phyloP scores from a whole-genome alignment of 2,329 filamentous ascomycete species.

The Neofusicoccum parvum region DNA sequence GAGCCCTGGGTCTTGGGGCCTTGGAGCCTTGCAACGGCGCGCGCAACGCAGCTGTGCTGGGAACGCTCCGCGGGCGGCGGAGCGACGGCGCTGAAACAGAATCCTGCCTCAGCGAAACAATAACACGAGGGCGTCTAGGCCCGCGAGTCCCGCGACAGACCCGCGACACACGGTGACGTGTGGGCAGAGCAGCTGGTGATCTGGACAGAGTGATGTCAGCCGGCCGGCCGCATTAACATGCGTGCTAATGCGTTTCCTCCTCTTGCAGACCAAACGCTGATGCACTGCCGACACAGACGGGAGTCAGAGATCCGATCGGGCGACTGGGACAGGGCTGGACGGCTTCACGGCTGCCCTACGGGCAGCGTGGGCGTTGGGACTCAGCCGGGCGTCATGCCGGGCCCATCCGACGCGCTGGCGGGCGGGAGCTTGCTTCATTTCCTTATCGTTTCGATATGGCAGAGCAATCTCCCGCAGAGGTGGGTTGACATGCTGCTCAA shows the following conservation, averaged over 20 bases:
- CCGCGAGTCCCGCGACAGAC: not conserved
- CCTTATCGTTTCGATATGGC: conserved; percentile 4
- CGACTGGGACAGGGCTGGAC: not conserved
- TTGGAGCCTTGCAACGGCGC: not conserved
- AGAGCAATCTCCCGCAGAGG: not conserved
- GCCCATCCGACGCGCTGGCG: not conserved
- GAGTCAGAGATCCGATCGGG: conserved; percentile 12
- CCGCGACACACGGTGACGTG: not conserved
- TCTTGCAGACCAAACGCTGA: not conserved
- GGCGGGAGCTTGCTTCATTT: not conserved
- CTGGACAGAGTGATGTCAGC: not conserved
- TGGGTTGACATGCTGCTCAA: not conserved
- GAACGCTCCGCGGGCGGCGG: not conserved
- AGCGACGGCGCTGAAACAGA: not conserved
- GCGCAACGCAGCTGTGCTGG: not conserved
- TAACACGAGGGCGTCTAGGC: conserved; percentile 1
- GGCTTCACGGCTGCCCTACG: not conserved
- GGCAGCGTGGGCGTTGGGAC: not conserved
- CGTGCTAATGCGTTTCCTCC: not conserved
- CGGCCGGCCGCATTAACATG: not conserved
- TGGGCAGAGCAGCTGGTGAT: not conserved
- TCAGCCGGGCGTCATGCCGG: not conserved
- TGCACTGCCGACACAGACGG: not conserved
- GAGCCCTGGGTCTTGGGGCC: not conserved
- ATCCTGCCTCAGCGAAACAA: not conserved